Base-by-base conservation (phyloP, 2,329 filamentous ascomycete genomes). In the Exophiala viscosa region DNA sequence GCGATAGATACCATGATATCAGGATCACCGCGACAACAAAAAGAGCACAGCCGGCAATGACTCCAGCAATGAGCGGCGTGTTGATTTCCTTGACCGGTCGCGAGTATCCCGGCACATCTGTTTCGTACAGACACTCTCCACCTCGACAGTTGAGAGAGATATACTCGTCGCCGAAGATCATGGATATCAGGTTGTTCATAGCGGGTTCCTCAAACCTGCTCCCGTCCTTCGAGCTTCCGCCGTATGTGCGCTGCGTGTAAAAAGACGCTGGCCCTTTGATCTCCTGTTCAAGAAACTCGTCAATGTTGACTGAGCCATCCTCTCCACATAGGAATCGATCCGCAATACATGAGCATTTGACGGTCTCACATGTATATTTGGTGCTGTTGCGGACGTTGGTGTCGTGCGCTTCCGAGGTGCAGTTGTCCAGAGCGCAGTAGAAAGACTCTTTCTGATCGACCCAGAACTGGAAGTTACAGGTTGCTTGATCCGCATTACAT, bases 401-500 rank as follows among this genome's bases (percentile, higher is more conserved):
- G 54, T 85, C 85, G 52, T 87, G 80, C 67, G 86, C 83, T 45
- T 73, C 79, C 64, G 88, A 93, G 13, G 81, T 72, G 74, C 93
- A 99, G 13, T 85, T 86, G 64, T 89, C 83, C 53, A 99, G 77
- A 58, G 87, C 85, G 73, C 95, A 99, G 71, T 95, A 99, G 76
- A 99, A 99, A 1, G 93, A 97, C 72, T 99, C 93, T 58, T 82
- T 78, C 62, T 92, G 82, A 63, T 95, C 91, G 43, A 99, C 90
- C 92, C 93, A 99, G 73, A 99, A 99, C 71, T 99, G 93, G 63
- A 99, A 99, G 67, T 96, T 93, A 66, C 93, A 99, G 15, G 86
- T 83, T 15, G 81, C 77, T 3, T 83, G 77, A 46, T 87, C 83
- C 33, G 81, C 83, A 65, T 91, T 83, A 70, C 93, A 99, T 28